Evolutionary conservation across 2,329 filamentous ascomycete genomes (phyloP).

Genomic region (Fusarium sp.): DNA sequence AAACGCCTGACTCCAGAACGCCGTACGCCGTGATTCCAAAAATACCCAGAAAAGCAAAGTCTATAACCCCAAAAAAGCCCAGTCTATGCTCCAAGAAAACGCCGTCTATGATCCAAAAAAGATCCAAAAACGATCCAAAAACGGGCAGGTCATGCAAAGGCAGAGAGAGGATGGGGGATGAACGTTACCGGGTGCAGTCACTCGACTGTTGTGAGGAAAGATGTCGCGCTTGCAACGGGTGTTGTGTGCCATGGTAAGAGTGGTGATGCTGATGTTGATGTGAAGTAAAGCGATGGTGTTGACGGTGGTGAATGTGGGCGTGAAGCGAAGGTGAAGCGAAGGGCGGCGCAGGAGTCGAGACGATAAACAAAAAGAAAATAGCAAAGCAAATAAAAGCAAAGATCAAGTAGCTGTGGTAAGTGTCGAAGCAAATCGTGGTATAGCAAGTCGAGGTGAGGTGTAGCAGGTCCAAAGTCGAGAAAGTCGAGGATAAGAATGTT

Average conservation of each 20-base stretch:
- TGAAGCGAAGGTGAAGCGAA: background rate
- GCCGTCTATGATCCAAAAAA: background rate
- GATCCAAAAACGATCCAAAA: background rate
- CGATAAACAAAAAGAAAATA: background rate
- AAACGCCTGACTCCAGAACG: background rate
- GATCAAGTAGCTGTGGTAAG: conserved; percentile 10
- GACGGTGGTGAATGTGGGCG: conserved; percentile 5
- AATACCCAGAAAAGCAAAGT: conserved; percentile 1
- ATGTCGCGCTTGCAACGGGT: background rate
- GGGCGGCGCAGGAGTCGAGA: background rate
- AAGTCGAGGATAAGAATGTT: conserved; percentile 15
- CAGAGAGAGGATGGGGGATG: too few species aligned
- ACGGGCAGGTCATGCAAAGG: background rate
- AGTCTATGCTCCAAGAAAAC: background rate
- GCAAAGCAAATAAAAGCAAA: background rate
- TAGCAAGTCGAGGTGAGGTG: conserved; percentile 18
- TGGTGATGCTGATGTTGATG: background rate
- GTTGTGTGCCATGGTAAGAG: background rate
- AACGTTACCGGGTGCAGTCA: conserved; percentile 1
- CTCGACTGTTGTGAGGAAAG: conserved; percentile 4
- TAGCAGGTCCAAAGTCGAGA: conserved; percentile 14
- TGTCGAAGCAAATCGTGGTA: conserved; percentile 11
- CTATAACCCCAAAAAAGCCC: conserved; percentile 3
- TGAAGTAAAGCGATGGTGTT: background rate
- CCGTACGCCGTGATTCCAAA: background rate